Conservation (phyloP, 2,329 filamentous ascomycete genomes). For the Aspergillus piperis region DNA sequence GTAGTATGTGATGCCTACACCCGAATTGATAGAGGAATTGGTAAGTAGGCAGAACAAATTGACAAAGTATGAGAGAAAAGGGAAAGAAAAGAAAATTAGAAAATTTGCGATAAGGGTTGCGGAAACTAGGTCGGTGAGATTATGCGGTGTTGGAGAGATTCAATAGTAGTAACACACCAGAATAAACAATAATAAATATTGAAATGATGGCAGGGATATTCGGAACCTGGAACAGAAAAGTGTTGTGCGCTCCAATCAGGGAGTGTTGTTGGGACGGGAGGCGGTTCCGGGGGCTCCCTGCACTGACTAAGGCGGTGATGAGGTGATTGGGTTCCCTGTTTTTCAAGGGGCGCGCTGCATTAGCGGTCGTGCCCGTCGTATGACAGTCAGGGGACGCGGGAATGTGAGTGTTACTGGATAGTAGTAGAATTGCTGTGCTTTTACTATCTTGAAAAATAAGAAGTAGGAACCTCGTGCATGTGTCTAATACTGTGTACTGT, state of each 20-base stretch:
- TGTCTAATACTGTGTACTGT: background rate
- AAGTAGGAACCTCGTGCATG: background rate
- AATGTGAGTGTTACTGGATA: background rate
- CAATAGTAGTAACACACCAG: background rate
- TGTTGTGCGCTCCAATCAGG: constrained; percentile 4
- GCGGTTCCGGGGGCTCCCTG: background rate
- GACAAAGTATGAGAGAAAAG: too few species aligned
- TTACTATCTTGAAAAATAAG: too few species aligned
- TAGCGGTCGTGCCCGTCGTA: background rate
- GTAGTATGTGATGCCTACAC: too few species aligned
- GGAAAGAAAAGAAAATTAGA: too few species aligned
- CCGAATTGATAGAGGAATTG: too few species aligned
- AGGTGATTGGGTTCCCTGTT: background rate
- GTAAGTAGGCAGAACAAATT: too few species aligned
- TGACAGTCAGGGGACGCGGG: background rate
- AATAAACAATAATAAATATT: background rate
- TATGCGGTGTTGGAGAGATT: too few species aligned
- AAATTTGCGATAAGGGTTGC: background rate
- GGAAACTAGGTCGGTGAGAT: too few species aligned
- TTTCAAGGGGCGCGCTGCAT: background rate
- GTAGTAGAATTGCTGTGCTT: background rate
- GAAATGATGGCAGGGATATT: background rate
- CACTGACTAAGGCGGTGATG: background rate
- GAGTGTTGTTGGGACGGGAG: background rate
- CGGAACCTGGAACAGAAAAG: background rate